Evolutionary conservation across 2,329 filamentous ascomycete genomes (phyloP).

Genomic region (Talaromyces rugulosus): DNA sequence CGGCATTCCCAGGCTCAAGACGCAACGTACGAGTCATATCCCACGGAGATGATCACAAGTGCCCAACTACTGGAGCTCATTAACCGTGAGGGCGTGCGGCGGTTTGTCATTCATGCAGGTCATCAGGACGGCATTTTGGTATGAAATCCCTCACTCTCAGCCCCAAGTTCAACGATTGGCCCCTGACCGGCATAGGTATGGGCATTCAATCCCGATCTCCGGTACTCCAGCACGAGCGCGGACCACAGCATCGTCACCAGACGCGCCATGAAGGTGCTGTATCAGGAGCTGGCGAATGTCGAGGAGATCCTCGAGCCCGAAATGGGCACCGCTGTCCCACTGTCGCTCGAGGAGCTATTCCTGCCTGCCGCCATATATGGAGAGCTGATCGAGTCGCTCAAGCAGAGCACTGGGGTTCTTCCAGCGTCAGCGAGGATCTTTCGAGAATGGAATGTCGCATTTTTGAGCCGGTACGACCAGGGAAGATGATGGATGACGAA

Average conservation of each 20-base stretch:
- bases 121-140: constrained; percentile 34
- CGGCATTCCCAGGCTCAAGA: constrained; percentile 8
- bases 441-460: constrained; percentile 52
- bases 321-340: constrained; percentile 32
- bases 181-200: constrained; percentile 41
- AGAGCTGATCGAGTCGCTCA: constrained; percentile 34
- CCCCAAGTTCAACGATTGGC: not conserved
- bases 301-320: constrained; percentile 33
- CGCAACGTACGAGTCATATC: constrained; percentile 26
- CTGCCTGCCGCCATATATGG: constrained; percentile 35
- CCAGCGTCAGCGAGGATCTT: constrained; percentile 49
- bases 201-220: constrained; percentile 58
- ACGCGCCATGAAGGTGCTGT: constrained; percentile 58
- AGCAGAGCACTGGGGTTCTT: constrained; percentile 40
- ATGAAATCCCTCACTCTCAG: constrained; percentile 13
- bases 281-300: constrained; percentile 34
- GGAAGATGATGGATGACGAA: not conserved
- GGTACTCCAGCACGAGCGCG: constrained; percentile 48
- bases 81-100: constrained; percentile 52
- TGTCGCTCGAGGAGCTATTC: constrained; percentile 48
- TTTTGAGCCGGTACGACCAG: constrained; percentile 45
- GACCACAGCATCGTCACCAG: constrained; percentile 29
- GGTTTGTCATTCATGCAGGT: constrained; percentile 48
- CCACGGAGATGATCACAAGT: constrained; percentile 42
- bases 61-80: constrained; percentile 54